Conservation (phyloP, 1,139 yeast species). For the Suhomyces wounanorum region DNA sequence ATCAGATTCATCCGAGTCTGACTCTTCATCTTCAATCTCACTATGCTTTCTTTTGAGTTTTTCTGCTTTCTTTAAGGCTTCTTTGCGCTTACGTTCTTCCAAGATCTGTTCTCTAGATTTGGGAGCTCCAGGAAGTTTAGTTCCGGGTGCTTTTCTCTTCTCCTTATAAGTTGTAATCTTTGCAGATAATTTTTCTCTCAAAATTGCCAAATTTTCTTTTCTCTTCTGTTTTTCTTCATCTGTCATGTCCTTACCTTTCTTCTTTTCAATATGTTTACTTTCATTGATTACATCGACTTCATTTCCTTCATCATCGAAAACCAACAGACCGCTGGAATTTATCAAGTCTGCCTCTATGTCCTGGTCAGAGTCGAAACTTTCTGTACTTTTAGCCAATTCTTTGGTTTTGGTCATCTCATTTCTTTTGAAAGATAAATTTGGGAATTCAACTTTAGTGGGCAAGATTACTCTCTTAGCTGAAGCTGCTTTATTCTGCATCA, state of each 20-base stretch:
- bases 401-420: neutral
- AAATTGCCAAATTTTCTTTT: slow-evolving; percentile 59
- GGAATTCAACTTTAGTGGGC: slow-evolving; percentile 33
- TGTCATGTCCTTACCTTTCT: slow-evolving; percentile 31
- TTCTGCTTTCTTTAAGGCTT: slow-evolving; percentile 37
- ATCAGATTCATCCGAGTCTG: slow-evolving; percentile 39
- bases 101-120: slow-evolving; percentile 75
- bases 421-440: neutral
- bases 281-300: slow-evolving; percentile 37
- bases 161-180: slow-evolving; percentile 72
- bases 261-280: slow-evolving; percentile 21
- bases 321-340: slow-evolving; percentile 46
- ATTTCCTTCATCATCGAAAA: slow-evolving; percentile 81
- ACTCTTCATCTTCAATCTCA: slow-evolving; percentile 40
- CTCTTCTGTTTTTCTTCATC: slow-evolving; percentile 52
- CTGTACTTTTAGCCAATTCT: slow-evolving; percentile 14
- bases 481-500: slow-evolving; percentile 55
- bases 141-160: slow-evolving; percentile 89
- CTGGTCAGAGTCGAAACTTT: slow-evolving; percentile 7
- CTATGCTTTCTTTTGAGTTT: slow-evolving; percentile 25
- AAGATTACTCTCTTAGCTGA: slow-evolving; percentile 60
- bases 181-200: slow-evolving; percentile 70
- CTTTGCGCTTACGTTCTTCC: slow-evolving; percentile 53
- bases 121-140: slow-evolving; percentile 78
- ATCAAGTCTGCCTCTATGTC: slow-evolving; percentile 16